A percentile compares a stretch with the other conserved stretches of the same genome.
phyloP scores from a whole-genome alignment of 768 basidiomycete genomes.

The Chalciporus piperatus region DNA sequence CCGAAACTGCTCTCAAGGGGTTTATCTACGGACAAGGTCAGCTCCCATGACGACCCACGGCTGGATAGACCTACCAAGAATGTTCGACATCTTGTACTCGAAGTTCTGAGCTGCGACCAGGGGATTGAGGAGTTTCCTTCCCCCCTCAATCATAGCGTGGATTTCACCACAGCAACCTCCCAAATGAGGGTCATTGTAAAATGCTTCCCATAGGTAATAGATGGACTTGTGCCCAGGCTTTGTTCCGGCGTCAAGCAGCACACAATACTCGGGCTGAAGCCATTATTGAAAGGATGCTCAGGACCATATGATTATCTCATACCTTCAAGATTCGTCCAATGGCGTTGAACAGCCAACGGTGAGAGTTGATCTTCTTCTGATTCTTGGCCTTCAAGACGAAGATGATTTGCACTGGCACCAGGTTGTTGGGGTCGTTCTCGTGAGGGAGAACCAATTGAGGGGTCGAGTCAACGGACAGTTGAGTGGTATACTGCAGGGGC shows the following conservation, averaged over 20 bases:
- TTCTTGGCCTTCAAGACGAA: slow-evolving; percentile 91
- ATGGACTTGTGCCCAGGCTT: slow-evolving; percentile 96
- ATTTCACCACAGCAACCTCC: slow-evolving; percentile 95
- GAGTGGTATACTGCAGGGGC: slow-evolving; percentile 81
- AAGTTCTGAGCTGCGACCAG: slow-evolving; percentile 95
- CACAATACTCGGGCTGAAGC: slow-evolving; percentile 81
- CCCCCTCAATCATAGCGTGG: slow-evolving; percentile 94
- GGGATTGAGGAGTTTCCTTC: slow-evolving; percentile 88
- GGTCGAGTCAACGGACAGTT: slow-evolving; percentile 87
- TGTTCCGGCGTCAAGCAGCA: slow-evolving; percentile 92
- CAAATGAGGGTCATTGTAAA: slow-evolving; percentile 74
- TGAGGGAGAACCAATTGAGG: slow-evolving; percentile 91
- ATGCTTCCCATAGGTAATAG: slow-evolving; percentile 93
- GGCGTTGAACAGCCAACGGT: slow-evolving; percentile 95
- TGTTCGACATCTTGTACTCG: slow-evolving; percentile 98
- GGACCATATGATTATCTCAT: slow-evolving; percentile 13
- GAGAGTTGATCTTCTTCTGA: slow-evolving; percentile 94
- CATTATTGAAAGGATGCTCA: neutral
- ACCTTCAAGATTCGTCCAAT: slow-evolving; percentile 81
- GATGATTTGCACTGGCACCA: slow-evolving; percentile 91
- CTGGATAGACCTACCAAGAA: slow-evolving; percentile 56
- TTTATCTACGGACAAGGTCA: slow-evolving; percentile 55
- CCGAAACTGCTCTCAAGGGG: slow-evolving; percentile 95
- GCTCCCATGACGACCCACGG: neutral
- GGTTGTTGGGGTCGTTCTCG: slow-evolving; percentile 84